phyloP scores from a whole-genome alignment of 1,139 yeast genomes.

The Debaryomyces fabryi region DNA sequence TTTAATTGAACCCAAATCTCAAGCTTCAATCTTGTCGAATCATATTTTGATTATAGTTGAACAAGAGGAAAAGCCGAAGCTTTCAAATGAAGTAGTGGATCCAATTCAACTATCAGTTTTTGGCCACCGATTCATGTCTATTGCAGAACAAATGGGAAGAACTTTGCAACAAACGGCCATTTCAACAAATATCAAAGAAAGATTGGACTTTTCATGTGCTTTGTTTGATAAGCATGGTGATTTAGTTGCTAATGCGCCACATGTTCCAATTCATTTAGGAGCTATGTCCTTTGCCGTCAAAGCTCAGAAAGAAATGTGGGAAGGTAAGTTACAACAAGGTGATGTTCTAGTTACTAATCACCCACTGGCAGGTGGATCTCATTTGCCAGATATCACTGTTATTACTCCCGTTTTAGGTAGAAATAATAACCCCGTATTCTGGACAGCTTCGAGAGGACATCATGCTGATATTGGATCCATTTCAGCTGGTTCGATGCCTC shows the following conservation, averaged over 20 bases:
- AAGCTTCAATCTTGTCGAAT: conserved; percentile 62
- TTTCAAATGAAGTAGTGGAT: conserved; percentile 47
- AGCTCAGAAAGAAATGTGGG: conserved; percentile 67
- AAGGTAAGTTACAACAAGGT: conserved; percentile 61
- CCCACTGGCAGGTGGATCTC: conserved; percentile 82
- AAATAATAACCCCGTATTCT: conserved; percentile 37
- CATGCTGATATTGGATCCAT: conserved; percentile 53
- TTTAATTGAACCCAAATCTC: conserved; percentile 69
- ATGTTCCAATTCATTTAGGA: conserved; percentile 84
- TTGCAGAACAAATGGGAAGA: conserved; percentile 89
- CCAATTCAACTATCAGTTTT: conserved; percentile 77
- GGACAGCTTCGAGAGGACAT: conserved; percentile 53
- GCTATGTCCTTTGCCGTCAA: conserved; percentile 86
- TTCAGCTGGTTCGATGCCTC: conserved; percentile 52
- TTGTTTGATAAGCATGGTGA: conserved; percentile 75
- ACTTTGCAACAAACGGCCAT: conserved; percentile 79
- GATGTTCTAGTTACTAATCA: conserved; percentile 80
- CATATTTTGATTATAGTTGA: conserved; percentile 47
- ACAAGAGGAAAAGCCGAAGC: conserved; percentile 24
- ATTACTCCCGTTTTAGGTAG: conserved; percentile 59
- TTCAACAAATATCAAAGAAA: conserved; percentile 83
- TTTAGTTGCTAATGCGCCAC: conserved; percentile 84
- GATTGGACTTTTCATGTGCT: conserved; percentile 86
- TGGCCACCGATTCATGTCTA: conserved; percentile 84
- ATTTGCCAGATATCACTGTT: conserved; percentile 82